These are phyloP conservation scores for Myriosclerotinia curreyana DNA, from an alignment of 2,329 filamentous ascomycete genomes.

Conservation along the genomic window DNA sequence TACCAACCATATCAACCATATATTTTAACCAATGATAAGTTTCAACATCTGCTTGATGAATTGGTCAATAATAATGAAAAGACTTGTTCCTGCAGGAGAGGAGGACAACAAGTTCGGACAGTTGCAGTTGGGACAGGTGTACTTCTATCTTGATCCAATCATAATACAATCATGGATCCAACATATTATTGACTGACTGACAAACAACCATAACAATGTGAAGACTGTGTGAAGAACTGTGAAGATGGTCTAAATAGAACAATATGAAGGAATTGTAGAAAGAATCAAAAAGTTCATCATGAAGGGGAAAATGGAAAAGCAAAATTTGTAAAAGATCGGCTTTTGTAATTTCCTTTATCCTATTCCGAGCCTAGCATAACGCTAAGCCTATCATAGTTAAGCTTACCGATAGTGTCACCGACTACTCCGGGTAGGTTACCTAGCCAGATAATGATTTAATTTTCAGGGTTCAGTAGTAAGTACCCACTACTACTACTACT, in stretches of 20 bases:
- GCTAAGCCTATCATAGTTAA: not conserved
- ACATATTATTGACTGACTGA: too few relatives aligned
- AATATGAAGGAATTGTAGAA: not conserved
- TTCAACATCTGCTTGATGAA: not conserved
- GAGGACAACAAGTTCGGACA: not conserved
- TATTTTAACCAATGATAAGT: not conserved
- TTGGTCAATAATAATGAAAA: constrained; percentile 14
- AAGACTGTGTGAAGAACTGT: too few relatives aligned
- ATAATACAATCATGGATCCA: not conserved
- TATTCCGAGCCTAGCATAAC: not conserved
- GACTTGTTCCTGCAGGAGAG: not conserved
- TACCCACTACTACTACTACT: too few relatives aligned
- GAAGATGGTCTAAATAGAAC: not conserved
- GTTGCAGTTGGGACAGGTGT: not conserved
- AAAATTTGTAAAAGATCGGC: too few relatives aligned
- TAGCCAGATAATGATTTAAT: not conserved
- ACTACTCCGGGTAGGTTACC: not conserved
- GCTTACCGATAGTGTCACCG: constrained; percentile 4
- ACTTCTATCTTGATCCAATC: not conserved
- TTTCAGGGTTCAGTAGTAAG: too few relatives aligned
- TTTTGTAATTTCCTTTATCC: constrained; percentile 18
- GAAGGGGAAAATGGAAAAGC: too few relatives aligned
- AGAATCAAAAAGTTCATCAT: too few relatives aligned
- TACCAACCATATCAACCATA: too few relatives aligned
- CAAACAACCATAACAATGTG: too few relatives aligned